phyloP scores from a whole-genome alignment of 768 basidiomycete species.

The Suillus brevipes region DNA sequence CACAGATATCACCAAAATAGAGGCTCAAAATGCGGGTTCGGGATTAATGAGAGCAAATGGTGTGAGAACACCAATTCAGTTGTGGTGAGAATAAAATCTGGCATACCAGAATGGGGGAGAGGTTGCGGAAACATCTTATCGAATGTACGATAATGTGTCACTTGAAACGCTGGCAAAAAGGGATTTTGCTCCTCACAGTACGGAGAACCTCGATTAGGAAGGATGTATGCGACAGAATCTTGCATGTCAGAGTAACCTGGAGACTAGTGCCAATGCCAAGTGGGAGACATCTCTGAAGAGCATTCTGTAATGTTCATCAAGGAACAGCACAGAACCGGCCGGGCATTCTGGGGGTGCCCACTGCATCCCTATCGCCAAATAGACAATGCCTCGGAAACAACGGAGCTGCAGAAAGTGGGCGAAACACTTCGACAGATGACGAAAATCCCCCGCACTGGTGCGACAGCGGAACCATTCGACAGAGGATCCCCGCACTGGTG shows the following conservation, averaged over 20 bases:
- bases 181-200: neutral
- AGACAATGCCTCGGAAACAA: neutral
- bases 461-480: neutral
- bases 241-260: neutral
- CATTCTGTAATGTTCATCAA: neutral
- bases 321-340: neutral
- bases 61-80: neutral
- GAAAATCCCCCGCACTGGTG: neutral
- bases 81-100: neutral
- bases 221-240: neutral
- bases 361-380: too few species aligned
- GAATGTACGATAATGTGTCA: neutral
- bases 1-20: neutral
- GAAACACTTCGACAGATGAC: neutral
- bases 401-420: neutral
- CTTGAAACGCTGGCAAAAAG: neutral
- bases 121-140: neutral
- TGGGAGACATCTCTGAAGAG: too few species aligned
- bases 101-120: too few species aligned
- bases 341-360: neutral
- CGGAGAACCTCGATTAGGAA: neutral
- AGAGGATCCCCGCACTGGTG: neutral
- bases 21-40: neutral
- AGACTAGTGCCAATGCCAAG: neutral
- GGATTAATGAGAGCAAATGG: neutral